Evolutionary conservation across 1,284 basidiomycete genomes (phyloP), one percentile per base, ranked within the genome.

Genomic region (Malassezia brasiliensis): DNA sequence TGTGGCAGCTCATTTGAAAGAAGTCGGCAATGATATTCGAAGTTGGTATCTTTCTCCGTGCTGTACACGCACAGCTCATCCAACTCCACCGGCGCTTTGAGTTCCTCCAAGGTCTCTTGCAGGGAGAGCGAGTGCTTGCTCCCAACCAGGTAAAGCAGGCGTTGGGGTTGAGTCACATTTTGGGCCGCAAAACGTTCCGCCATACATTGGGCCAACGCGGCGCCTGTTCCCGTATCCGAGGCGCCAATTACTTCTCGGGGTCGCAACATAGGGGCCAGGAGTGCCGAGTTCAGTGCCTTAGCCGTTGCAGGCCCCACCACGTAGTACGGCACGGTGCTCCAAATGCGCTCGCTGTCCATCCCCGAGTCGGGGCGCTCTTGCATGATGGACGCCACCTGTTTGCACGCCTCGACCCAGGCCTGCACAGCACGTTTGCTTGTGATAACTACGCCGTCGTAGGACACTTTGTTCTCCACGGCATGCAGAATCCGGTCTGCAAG

Each of bases 351-450:
- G 15, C 28, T n/a, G 5, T 17, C 17, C 12, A 17, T 14, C 53
- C 38, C n/a, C 10, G 32, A 14, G 14, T 20, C 32, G 15, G 35
- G 25, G 3, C 56, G 48, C 47, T 50, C 35, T n/a, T 57, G 47
- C 1, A 60, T 42, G 7, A 53, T 34, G 11, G 55, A 52, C 19
- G 60, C 50, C 3, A 62, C 60, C 19, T 46, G 52, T 31, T 56
- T 49, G 31, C 61, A 62, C 9, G 69, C 69, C 17, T 66, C 59
- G 17, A 52, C 55, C 60, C 66, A 73, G 1, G 66, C 67, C 38
- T 73, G 67, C 17, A 68, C 69, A 2, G 70, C 70, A 14, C 69
- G 40, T 39, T 69, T 64, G 37, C 65, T 68, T 5, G 70, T 71
- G n/a, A 67, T 52, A 5, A 73, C 60, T 28, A 70, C 65, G 20